Evolutionary conservation across 2,329 filamentous ascomycete species (phyloP).

Genomic region (Balansia obtecta): DNA sequence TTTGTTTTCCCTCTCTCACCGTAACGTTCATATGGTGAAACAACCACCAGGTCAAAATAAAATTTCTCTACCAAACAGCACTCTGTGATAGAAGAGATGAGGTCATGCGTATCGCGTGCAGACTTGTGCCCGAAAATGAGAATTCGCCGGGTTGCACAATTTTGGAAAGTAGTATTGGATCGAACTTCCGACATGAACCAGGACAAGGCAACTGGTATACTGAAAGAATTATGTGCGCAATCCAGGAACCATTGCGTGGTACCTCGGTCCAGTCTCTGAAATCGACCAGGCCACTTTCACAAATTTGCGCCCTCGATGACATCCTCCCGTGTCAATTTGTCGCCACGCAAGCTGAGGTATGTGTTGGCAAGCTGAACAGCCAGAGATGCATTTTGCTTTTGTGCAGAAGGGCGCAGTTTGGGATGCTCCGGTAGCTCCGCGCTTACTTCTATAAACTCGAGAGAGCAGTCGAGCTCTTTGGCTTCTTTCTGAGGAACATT

Average conservation of each 20-base stretch:
- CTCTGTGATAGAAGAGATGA: background rate
- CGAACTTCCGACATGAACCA: background rate
- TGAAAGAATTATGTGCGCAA: background rate
- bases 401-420: background rate
- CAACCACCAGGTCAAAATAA: background rate
- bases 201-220: background rate
- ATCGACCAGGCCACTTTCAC: background rate
- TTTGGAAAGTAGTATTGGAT: background rate
- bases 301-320: background rate
- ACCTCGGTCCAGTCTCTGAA: background rate
- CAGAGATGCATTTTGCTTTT: background rate
- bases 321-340: background rate
- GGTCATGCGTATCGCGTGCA: background rate
- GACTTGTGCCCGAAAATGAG: background rate
- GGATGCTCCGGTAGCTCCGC: background rate
- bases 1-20: background rate
- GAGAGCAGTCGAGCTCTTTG: background rate
- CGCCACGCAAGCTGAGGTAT: background rate
- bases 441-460: background rate
- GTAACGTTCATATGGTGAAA: background rate
- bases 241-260: background rate
- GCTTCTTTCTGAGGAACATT: background rate
- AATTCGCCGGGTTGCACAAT: background rate
- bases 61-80: background rate
- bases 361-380: background rate